Conservation (phyloP, 306 rosid species). For the Mimosa pudica region DNA sequence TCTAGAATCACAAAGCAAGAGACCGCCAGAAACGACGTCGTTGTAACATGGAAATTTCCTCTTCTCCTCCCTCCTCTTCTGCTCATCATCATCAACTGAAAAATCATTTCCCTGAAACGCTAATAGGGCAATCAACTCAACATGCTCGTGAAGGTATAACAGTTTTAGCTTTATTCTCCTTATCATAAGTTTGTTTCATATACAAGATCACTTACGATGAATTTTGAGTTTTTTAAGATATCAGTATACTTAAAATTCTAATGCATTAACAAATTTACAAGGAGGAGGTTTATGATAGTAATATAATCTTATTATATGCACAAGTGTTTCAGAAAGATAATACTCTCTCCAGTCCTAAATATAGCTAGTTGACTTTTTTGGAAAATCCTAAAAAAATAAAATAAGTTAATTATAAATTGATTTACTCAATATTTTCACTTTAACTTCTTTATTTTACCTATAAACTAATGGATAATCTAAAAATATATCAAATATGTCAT, state of each 20-base stretch:
- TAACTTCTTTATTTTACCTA: too few relatives aligned
- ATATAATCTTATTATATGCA: too few relatives aligned
- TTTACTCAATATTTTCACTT: too few relatives aligned
- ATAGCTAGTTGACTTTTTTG: too few relatives aligned
- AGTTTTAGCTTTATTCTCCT: not conserved
- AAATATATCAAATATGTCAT: too few relatives aligned
- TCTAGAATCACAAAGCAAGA: constrained; percentile 82
- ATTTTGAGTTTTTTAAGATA: not conserved
- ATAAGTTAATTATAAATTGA: too few relatives aligned
- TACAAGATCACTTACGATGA: not conserved
- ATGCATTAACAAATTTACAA: not conserved
- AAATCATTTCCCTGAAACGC: not conserved
- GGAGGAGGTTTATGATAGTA: too few relatives aligned
- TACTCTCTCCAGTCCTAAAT: too few relatives aligned
- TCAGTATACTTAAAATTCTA: not conserved
- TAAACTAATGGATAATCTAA: too few relatives aligned
- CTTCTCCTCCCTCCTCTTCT: not conserved
- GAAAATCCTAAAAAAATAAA: too few relatives aligned
- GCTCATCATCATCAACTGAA: not conserved
- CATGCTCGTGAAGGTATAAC: constrained; percentile 8
- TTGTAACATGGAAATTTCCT: constrained; percentile 33
- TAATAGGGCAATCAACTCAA: not conserved
- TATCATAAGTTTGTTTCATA: not conserved
- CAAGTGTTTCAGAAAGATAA: too few relatives aligned
- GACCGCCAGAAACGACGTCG: constrained; percentile 70